These are phyloP conservation scores for Vaccinium vitisidaea DNA, from an alignment of 148 eudicot species.

Conservation along the genomic window DNA sequence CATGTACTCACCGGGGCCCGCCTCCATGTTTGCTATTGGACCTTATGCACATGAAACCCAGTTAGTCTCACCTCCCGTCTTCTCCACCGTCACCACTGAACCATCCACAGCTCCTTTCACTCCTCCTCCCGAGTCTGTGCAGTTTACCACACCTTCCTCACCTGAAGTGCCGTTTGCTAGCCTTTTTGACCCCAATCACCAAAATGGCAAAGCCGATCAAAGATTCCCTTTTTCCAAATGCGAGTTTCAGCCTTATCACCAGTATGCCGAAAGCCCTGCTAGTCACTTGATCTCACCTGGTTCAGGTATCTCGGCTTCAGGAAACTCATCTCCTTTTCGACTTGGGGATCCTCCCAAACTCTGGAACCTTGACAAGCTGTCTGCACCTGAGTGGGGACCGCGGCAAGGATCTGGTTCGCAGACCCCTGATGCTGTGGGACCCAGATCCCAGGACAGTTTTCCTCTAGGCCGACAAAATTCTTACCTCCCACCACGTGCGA, in stretches of 20 bases:
- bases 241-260: conserved; percentile 80
- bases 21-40: conserved; percentile 79
- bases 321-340: conserved; percentile 86
- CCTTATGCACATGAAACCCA: conserved; percentile 97
- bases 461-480: conserved; percentile 51
- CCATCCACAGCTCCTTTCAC: conserved; percentile 96
- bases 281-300: conserved; percentile 88
- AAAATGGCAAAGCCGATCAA: conserved; percentile 40
- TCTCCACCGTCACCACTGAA: conserved; percentile 90
- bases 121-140: conserved; percentile 93
- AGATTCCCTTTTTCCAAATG: conserved; percentile 55
- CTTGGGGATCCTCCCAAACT: conserved; percentile 59
- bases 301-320: conserved; percentile 79
- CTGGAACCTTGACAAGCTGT: conserved; percentile 44
- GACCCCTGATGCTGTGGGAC: conserved; percentile 61
- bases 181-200: conserved; percentile 63
- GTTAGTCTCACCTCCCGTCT: conserved; percentile 88
- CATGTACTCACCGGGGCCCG: conserved; percentile 88
- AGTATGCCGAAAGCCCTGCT: conserved; percentile 84
- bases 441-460: conserved; percentile 40
- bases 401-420: conserved; percentile 66
- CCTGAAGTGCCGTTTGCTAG: conserved; percentile 98
- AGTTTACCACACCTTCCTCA: conserved; percentile 92
- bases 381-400: conserved; percentile 58
- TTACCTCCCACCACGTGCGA: conserved; percentile 43